Conservation (phyloP, 2,329 filamentous ascomycete genomes). For the Dothideomycetes sp. region DNA sequence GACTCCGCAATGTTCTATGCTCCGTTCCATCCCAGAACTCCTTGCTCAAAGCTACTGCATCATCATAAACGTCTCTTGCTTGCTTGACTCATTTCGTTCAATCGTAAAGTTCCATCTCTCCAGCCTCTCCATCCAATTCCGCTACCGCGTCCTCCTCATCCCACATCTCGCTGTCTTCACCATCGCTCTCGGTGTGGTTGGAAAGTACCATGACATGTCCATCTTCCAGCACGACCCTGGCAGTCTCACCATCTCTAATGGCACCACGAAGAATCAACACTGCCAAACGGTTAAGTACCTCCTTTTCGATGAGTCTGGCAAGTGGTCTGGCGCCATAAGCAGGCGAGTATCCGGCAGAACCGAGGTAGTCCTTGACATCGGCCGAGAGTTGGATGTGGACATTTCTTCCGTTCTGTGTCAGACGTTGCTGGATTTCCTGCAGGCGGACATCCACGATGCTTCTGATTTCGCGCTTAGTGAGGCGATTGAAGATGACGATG, state of each 20-base stretch:
- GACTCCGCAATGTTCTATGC: too few relatives aligned
- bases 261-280: conserved; percentile 81
- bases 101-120: conserved; percentile 56
- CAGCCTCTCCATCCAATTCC: conserved; percentile 48
- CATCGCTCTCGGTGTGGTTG: conserved; percentile 64
- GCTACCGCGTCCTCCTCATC: conserved; percentile 68
- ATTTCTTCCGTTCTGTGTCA: conserved; percentile 76
- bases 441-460: conserved; percentile 91
- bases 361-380: conserved; percentile 88
- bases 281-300: conserved; percentile 87
- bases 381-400: conserved; percentile 73
- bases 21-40: background rate
- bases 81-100: conserved; percentile 23
- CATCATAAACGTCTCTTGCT: background rate
- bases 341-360: conserved; percentile 83
- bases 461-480: conserved; percentile 81
- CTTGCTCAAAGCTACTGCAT: background rate
- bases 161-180: conserved; percentile 56
- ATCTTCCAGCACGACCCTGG: conserved; percentile 67
- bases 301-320: conserved; percentile 85
- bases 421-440: conserved; percentile 78
- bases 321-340: conserved; percentile 89
- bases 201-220: conserved; percentile 72
- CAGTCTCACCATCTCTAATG: conserved; percentile 76
- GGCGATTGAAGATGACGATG: conserved; percentile 95